phyloP scores from a whole-genome alignment of 2,329 filamentous ascomycete species.

The Colletotrichum sidae region DNA sequence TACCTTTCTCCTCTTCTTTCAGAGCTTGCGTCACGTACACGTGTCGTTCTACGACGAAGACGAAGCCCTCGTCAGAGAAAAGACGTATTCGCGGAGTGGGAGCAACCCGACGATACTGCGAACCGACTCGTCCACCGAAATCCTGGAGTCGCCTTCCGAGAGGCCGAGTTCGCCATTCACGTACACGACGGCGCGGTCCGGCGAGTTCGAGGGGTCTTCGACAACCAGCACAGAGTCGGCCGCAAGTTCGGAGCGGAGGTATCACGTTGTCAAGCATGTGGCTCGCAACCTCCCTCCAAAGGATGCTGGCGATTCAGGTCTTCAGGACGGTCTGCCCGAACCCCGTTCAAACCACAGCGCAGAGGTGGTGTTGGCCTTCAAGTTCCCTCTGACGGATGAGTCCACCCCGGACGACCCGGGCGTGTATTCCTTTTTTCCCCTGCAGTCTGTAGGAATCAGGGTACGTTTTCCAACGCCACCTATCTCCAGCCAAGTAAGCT shows the following conservation, averaged over 20 bases:
- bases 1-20: constrained; percentile 55
- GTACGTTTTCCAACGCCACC: neutral
- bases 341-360: constrained; percentile 41
- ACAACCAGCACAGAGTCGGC: no score
- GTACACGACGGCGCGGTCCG: constrained; percentile 47
- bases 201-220: constrained; percentile 36
- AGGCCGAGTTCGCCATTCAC: constrained; percentile 7
- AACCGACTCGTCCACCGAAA: constrained; percentile 22
- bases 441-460: constrained; percentile 56
- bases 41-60: constrained; percentile 45
- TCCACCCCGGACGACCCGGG: constrained; percentile 52
- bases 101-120: neutral
- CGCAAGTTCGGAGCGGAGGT: no score
- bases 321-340: neutral
- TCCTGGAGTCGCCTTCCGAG: no score
- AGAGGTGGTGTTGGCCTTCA: constrained; percentile 53
- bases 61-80: constrained; percentile 5
- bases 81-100: neutral
- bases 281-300: no score
- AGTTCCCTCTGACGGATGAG: constrained; percentile 53
- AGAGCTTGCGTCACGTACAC: constrained; percentile 49
- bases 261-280: no score
- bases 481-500: neutral
- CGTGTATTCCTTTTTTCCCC: constrained; percentile 59
- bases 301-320: no score